Base-by-base conservation (phyloP, 768 basidiomycete genomes). In the Mycena rosella region DNA sequence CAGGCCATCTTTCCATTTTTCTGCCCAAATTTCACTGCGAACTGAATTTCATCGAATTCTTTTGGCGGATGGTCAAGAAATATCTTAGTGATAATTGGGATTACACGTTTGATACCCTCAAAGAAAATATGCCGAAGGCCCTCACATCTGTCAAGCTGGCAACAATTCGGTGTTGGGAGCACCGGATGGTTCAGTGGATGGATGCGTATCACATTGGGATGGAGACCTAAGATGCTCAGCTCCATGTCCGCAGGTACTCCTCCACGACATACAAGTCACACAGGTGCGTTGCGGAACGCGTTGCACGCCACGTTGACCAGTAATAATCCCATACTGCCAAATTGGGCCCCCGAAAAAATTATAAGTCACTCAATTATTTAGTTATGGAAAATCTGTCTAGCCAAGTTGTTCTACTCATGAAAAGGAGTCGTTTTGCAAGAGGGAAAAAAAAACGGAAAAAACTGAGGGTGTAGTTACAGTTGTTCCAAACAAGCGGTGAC, bases 1-100 rank as follows among this genome's bases (percentile, higher is more conserved):
- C 67, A 6, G 77, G 78, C 0, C 78, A 79, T 54, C 8, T 75
- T 5, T 79, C 76, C 66, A 63, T 73, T 24, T 47, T 24, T 18
- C 45, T 47, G 5, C 45, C 45, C 17, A 22, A n/a, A 24, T 42
- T 42, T 42, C 42, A 42, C 17, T 55, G 62, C 30, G 62, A 63
- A n/a, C 38, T 58, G 14, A 58, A 58, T 20, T 58, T 58, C 29
- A 58, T 57, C n/a, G 38, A 42, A 44, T 57, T 40, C 55, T 42
- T 57, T 27, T 57, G 59, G 59, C 45, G 59, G 4, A 24, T 26
- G 22, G 59, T 60, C 14, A 60, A 60, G 45, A 30, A 38, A 34
- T 60, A 60, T 27, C 59, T 60, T 7, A 8, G 59, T 5, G 45
- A 60, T 13, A 47, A 76, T 51, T 76, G 72, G 63, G 72, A 78